Evolutionary conservation across 2,329 filamentous ascomycete genomes (phyloP), one percentile per base, ranked within the genome.

Genomic region (Diaporthe sp.): DNA sequence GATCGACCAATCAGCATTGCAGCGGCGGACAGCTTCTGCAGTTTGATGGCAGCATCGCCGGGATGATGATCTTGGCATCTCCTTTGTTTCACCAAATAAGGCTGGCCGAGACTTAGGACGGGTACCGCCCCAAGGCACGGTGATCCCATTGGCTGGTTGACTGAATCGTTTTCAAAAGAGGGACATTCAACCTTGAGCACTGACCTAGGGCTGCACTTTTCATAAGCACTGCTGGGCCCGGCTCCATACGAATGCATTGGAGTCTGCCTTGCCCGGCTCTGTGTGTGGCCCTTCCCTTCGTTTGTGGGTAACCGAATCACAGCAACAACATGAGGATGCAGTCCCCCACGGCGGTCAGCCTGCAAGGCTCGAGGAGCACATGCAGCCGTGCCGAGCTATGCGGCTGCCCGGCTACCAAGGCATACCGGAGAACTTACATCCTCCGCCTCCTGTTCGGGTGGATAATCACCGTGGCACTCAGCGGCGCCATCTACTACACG

Each of bases 401-500:
- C 28, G 63, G 63, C 6, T 68, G 44, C 31, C 63, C 63, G 6
- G 63, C 63, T 51, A 51, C 63, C 20, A 68, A 37, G 44, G 31
- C 44, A 51, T 68, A 51, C 63, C 8, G 63, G 44, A 51, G 22
- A 17, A 68, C 63, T 37, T 68, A 68, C 63, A 51, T 51, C 9
- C 63, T 68, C 31, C 63, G 63, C 63, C 44, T 68, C 7, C 22
- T 68, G 8, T 68, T 68, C 20, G 44, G 25, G 20, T 68, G 63
- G 63, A 4, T 68, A 2, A 31, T 68, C 25, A 68, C 63, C 6
- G 63, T 28, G 44, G 44, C 63, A 5, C 63, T 68, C 8, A 51
- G 63, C 22, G 20, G 15, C 13, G 63, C 63, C 22, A 68, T 68
- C 22, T 68, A 51, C 22, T 51, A n/a, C 13, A 68, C 63, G 3